Evolutionary conservation across 1,139 yeast genomes (phyloP).

Genomic region (Saccharomycopsis crataegensis): DNA sequence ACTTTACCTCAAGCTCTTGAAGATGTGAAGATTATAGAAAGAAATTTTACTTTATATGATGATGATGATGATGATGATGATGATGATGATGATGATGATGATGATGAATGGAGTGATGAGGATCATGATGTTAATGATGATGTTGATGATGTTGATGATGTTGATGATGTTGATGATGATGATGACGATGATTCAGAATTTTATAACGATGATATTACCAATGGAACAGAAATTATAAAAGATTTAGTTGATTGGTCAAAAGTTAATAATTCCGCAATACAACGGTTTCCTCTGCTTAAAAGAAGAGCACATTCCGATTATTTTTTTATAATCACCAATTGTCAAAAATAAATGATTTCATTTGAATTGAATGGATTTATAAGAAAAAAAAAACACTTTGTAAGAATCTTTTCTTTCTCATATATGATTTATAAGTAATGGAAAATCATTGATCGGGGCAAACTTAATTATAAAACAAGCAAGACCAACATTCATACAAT

Average conservation of each 20-base stretch:
- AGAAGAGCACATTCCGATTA: slow-evolving; percentile 12
- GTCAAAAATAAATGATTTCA: not conserved
- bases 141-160: not conserved
- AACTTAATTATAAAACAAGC: too few relatives aligned
- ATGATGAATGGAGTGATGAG: slow-evolving; percentile 10
- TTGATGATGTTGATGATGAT: not conserved
- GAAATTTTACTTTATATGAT: not conserved
- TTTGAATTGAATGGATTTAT: too few relatives aligned
- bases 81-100: slow-evolving; percentile 20
- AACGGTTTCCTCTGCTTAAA: not conserved
- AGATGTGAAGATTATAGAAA: slow-evolving; percentile 32
- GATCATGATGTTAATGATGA: not conserved
- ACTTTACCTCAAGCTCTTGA: slow-evolving; percentile 39
- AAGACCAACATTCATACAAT: too few relatives aligned
- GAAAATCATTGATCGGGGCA: too few relatives aligned
- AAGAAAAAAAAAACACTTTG: too few relatives aligned
- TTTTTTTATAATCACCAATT: slow-evolving; percentile 7
- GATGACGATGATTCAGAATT: not conserved
- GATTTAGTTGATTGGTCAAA: too few relatives aligned
- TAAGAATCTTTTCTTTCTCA: too few relatives aligned
- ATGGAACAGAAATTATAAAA: not conserved
- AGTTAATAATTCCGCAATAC: not conserved
- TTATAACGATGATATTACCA: not conserved
- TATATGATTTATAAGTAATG: too few relatives aligned
- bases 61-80: slow-evolving; percentile 24